Conservation (phyloP, 345 rosid species). For the Rhodamnia rubescens region DNA sequence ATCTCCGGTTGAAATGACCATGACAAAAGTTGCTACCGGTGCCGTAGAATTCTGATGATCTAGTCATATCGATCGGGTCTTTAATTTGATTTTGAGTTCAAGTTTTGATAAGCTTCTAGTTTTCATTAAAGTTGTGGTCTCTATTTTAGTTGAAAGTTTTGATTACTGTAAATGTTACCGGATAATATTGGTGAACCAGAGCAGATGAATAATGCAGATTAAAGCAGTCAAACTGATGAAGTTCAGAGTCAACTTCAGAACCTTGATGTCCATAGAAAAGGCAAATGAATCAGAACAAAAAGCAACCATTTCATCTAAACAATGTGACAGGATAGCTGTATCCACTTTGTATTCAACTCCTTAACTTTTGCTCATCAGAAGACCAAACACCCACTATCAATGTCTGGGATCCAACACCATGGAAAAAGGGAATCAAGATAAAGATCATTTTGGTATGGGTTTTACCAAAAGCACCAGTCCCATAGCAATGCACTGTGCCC, state of each 20-base stretch:
- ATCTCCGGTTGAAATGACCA: neutral
- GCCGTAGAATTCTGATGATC: neutral
- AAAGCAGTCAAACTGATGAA: neutral
- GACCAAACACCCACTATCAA: slow-evolving; percentile 55
- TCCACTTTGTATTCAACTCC: slow-evolving; percentile 59
- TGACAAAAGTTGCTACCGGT: neutral
- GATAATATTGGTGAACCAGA: neutral
- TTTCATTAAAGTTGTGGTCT: neutral
- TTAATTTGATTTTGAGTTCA: neutral
- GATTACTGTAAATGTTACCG: neutral
- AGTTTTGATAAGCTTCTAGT: neutral
- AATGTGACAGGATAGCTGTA: slow-evolving; percentile 42
- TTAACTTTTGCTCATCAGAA: slow-evolving; percentile 37
- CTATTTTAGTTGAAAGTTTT: neutral
- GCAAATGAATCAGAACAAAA: slow-evolving; percentile 84
- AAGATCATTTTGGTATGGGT: slow-evolving; percentile 6
- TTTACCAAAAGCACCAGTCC: slow-evolving; percentile 16
- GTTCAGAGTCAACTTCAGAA: slow-evolving; percentile 26
- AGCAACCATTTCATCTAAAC: slow-evolving; percentile 29
- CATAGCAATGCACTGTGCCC: neutral
- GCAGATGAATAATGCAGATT: neutral
- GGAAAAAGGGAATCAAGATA: neutral
- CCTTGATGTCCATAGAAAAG: slow-evolving; percentile 51
- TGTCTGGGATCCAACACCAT: slow-evolving; percentile 45
- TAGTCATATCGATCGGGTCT: neutral